These are phyloP conservation scores for Coniochaeta ligniaria DNA, from an alignment of 2,329 filamentous ascomycete species.

Conservation along the genomic window DNA sequence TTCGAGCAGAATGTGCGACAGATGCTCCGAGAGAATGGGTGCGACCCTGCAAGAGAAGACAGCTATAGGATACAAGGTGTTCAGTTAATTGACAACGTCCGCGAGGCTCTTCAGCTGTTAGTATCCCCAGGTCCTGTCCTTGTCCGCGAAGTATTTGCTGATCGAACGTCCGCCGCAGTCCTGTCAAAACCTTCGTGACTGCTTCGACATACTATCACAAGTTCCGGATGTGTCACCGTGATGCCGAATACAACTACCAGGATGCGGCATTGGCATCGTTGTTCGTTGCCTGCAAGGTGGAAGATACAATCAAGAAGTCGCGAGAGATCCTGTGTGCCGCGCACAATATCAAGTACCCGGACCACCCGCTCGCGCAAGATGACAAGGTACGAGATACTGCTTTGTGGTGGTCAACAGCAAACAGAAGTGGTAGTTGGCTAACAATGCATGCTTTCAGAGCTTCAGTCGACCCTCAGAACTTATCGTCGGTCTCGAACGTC, in stretches of 20 bases:
- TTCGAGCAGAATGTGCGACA: constrained; percentile 74
- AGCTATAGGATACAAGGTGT: constrained; percentile 77
- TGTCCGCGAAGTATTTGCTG: constrained; percentile 1
- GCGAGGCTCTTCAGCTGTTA: constrained; percentile 71
- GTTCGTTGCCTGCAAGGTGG: constrained; percentile 92
- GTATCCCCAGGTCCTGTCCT: constrained; percentile 20
- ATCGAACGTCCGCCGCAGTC: constrained; percentile 39
- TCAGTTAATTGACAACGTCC: constrained; percentile 79
- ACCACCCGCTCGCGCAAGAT: constrained; percentile 66
- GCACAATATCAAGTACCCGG: constrained; percentile 72
- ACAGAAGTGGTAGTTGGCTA: neutral
- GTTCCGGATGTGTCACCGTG: constrained; percentile 80
- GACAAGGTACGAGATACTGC: constrained; percentile 59
- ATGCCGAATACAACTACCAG: constrained; percentile 75
- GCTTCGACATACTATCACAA: constrained; percentile 91
- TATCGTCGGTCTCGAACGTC: constrained; percentile 82
- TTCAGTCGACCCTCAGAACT: constrained; percentile 75
- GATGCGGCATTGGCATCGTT: constrained; percentile 84
- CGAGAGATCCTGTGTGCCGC: constrained; percentile 85
- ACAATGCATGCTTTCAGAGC: neutral
- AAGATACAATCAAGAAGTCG: constrained; percentile 96
- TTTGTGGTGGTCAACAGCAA: neutral
- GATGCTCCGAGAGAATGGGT: constrained; percentile 60
- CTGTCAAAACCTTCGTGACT: constrained; percentile 85
- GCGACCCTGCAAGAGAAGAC: constrained; percentile 74